Evolutionary conservation across 169 alveolate species (phyloP).

Genomic region (Cryptosporidium tyzzeri): DNA sequence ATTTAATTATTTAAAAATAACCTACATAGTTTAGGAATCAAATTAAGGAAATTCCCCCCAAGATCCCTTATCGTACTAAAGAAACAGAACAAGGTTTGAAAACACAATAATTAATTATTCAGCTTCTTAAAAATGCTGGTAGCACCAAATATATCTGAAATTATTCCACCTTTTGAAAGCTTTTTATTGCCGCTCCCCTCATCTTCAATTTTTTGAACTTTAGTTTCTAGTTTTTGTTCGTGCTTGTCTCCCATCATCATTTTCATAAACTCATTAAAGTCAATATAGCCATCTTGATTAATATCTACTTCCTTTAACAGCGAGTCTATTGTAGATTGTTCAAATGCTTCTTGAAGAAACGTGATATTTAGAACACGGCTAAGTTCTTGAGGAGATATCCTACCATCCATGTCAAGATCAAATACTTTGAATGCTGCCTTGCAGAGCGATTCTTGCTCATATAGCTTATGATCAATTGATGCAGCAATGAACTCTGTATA

Average conservation of each 20-base stretch:
- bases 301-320: conserved; percentile 85
- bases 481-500: conserved; percentile 96
- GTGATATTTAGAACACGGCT: conserved; percentile 79
- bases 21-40: background rate
- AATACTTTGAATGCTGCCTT: conserved; percentile 92
- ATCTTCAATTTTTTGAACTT: conserved; percentile 22
- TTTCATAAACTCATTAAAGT: conserved; percentile 80
- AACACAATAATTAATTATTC: background rate
- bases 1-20: background rate
- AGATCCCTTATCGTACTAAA: background rate
- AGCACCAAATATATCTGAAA: conserved; percentile 58
- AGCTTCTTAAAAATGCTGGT: conserved; percentile 24
- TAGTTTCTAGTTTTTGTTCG: background rate
- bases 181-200: background rate
- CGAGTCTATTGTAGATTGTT: conserved; percentile 79
- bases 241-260: conserved; percentile 77
- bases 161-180: conserved; percentile 11
- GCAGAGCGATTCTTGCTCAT: conserved; percentile 88
- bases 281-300: conserved; percentile 84
- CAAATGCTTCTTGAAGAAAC: conserved; percentile 83
- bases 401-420: conserved; percentile 92
- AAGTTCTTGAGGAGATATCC: conserved; percentile 87
- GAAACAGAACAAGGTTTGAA: background rate
- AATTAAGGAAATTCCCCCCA: background rate
- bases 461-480: conserved; percentile 88